Percentiles rank a stretch among this genome's conserved stretches.
These are phyloP conservation scores for Xylaria sp. DNA, from an alignment of 2,329 filamentous ascomycete species.

Conservation along the genomic window DNA sequence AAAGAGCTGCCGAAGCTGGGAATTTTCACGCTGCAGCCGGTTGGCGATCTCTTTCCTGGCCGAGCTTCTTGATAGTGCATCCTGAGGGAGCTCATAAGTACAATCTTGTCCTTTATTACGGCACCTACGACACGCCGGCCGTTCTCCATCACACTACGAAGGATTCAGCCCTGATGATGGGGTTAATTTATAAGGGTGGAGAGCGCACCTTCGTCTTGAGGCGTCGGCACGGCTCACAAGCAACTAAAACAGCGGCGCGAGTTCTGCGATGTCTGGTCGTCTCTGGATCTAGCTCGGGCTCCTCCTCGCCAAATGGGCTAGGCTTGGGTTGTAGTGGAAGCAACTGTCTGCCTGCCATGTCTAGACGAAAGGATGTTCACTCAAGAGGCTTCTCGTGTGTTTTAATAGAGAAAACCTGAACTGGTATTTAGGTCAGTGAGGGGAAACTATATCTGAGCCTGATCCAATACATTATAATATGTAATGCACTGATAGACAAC, in stretches of 20 bases:
- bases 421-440: not conserved
- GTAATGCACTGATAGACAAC: not conserved
- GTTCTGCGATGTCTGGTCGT: not conserved
- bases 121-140: slow-evolving; percentile 30
- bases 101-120: slow-evolving; percentile 22
- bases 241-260: slow-evolving; percentile 21
- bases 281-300: not conserved
- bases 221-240: slow-evolving; percentile 36
- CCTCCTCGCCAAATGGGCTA: not conserved
- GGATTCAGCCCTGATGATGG: not conserved
- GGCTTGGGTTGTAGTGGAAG: slow-evolving; percentile 29
- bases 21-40: slow-evolving; percentile 19
- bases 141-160: slow-evolving; percentile 32
- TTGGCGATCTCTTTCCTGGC: slow-evolving; percentile 26
- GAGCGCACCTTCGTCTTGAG: slow-evolving; percentile 30
- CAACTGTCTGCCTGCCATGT: slow-evolving; percentile 24
- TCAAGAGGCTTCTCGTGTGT: not conserved
- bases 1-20: slow-evolving; percentile 29
- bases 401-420: not conserved
- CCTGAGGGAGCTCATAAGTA: slow-evolving; percentile 32
- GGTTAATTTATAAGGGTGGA: not conserved
- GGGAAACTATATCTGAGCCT: not conserved
- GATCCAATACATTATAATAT: not conserved
- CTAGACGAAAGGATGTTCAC: not conserved
- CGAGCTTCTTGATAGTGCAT: slow-evolving; percentile 23